Conservation (phyloP, 176 grass and related monocot species). For the Secale cereale region DNA sequence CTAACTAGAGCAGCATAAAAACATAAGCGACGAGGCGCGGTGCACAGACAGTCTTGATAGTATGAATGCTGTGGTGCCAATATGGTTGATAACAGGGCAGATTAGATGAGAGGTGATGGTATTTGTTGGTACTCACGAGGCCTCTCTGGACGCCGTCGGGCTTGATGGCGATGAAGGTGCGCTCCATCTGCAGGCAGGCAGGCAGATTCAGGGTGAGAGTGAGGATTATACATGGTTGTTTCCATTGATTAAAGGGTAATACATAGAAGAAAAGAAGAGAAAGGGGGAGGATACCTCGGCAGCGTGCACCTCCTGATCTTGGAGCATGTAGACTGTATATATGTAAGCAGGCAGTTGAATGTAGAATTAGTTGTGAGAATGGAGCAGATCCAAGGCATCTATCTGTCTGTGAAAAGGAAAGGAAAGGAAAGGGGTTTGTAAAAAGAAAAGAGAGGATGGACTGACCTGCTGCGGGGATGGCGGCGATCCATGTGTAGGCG, state of each 20-base stretch:
- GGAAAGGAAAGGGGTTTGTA: too few species aligned
- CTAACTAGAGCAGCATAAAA: background rate
- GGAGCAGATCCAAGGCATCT: too few species aligned
- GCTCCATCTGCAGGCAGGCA: constrained; percentile 61
- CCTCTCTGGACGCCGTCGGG: constrained; percentile 96
- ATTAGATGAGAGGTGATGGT: background rate
- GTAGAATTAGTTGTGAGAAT: background rate
- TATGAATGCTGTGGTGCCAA: background rate
- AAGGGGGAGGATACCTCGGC: constrained; percentile 44
- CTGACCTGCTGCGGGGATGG: constrained; percentile 61
- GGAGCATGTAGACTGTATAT: constrained; percentile 67
- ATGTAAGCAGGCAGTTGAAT: background rate
- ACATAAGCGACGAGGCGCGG: background rate
- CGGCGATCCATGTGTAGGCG: constrained; percentile 37
- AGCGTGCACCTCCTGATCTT: constrained; percentile 76
- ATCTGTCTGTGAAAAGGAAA: too few species aligned
- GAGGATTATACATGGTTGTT: background rate
- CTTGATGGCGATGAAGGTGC: constrained; percentile 96
- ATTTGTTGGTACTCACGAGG: constrained; percentile 38
- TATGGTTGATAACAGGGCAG: background rate
- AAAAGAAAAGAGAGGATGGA: background rate
- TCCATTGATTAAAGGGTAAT: background rate
- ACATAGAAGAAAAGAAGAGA: background rate
- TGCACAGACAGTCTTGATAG: background rate
- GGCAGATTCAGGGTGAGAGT: too few species aligned